Evolutionary conservation across 2,329 filamentous ascomycete species (phyloP).

Genomic region (Verticillium nubilum): DNA sequence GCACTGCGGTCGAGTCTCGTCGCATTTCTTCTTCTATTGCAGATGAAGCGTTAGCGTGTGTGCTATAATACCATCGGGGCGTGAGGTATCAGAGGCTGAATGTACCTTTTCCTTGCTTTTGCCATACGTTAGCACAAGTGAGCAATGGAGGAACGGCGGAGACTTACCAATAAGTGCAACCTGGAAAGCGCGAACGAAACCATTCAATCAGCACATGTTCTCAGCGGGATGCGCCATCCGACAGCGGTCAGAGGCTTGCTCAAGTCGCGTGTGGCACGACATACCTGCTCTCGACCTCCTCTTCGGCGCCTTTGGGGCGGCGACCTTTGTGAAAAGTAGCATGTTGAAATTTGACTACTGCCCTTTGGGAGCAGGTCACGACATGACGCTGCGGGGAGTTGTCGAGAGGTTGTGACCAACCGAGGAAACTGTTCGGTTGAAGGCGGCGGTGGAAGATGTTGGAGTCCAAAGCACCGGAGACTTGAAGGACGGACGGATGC

Average conservation of each 20-base stretch:
- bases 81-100: neutral
- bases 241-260: neutral
- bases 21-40: constrained; percentile 52
- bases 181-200: constrained; percentile 22
- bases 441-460: neutral
- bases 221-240: constrained; percentile 1
- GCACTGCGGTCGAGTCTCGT: constrained; percentile 46
- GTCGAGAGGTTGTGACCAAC: neutral
- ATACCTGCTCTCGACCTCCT: constrained; percentile 54
- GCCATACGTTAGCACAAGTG: constrained; percentile 3
- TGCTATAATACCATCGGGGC: neutral
- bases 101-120: constrained; percentile 49
- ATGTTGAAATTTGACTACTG: constrained; percentile 25
- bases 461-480: neutral
- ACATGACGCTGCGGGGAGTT: neutral
- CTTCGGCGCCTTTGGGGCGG: constrained; percentile 53
- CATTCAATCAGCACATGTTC: constrained; percentile 17
- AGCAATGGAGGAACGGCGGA: constrained; percentile 1
- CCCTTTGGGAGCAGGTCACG: neutral
- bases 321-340: constrained; percentile 54
- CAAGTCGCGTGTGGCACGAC: constrained; percentile 17
- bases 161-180: constrained; percentile 48
- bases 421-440: neutral
- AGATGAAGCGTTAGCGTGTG: neutral
- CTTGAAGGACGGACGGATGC: neutral